A percentile compares a stretch with the other conserved stretches of the same genome.
phyloP scores from a whole-genome alignment of 2,329 filamentous ascomycete species.

The Phialophora verrucosa region DNA sequence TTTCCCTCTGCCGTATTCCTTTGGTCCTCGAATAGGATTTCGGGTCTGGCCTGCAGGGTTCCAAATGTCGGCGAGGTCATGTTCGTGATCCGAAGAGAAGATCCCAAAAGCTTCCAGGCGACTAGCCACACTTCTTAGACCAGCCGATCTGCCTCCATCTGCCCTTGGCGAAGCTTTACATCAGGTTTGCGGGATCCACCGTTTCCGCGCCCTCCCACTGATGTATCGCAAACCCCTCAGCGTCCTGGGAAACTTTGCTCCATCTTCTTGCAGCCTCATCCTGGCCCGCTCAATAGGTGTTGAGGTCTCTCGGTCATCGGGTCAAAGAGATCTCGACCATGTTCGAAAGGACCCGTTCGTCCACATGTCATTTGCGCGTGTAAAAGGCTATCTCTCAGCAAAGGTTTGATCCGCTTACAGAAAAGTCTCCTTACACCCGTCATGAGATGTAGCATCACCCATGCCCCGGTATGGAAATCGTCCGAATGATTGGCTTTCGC shows the following conservation, averaged over 20 bases:
- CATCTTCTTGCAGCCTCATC: constrained; percentile 22
- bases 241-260: constrained; percentile 19
- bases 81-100: constrained; percentile 15
- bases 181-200: constrained; percentile 5
- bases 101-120: constrained; percentile 8
- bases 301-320: constrained; percentile 6
- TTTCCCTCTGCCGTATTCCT: constrained; percentile 10
- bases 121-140: neutral
- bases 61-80: constrained; percentile 9
- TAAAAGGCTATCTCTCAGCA: constrained; percentile 1
- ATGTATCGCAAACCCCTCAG: constrained; percentile 13
- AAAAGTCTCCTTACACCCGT: constrained; percentile 36
- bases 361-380: constrained; percentile 20
- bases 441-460: constrained; percentile 32
- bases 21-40: constrained; percentile 18
- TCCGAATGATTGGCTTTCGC: constrained; percentile 18
- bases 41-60: neutral
- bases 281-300: neutral
- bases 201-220: constrained; percentile 1
- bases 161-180: constrained; percentile 1
- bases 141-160: constrained; percentile 4
- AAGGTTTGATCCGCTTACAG: constrained; percentile 17
- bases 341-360: constrained; percentile 26
- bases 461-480: constrained; percentile 3
- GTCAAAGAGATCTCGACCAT: constrained; percentile 15